Evolutionary conservation across 345 rosid species (phyloP).

Genomic region (Eucalyptus globulus): DNA sequence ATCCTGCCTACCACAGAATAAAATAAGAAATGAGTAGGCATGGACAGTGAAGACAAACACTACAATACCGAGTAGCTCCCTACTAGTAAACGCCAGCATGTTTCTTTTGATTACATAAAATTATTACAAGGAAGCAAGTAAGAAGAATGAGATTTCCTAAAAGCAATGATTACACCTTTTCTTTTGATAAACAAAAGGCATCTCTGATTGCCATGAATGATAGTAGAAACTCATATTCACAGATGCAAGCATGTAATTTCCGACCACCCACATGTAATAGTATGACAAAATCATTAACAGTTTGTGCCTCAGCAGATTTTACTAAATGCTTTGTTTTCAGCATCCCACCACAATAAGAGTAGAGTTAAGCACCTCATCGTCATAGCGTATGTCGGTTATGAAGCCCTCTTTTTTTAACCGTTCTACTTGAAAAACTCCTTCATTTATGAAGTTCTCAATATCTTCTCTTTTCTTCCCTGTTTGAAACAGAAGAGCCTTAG

Average conservation of each 20-base stretch:
- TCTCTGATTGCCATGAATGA: neutral
- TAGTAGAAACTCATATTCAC: neutral
- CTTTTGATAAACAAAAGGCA: neutral
- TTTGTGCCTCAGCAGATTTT: neutral
- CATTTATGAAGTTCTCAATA: constrained; percentile 70
- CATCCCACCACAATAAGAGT: neutral
- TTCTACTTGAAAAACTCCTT: constrained; percentile 80
- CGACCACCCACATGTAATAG: neutral
- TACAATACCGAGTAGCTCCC: neutral
- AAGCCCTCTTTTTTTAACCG: constrained; percentile 84
- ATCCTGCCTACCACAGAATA: neutral
- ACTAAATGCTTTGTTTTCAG: neutral
- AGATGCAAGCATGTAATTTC: neutral
- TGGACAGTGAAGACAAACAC: neutral
- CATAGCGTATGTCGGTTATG: constrained; percentile 66
- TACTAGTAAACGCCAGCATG: neutral
- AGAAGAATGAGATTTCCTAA: neutral
- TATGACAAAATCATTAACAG: neutral
- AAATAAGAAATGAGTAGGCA: neutral
- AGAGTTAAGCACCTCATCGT: constrained; percentile 66
- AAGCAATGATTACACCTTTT: neutral
- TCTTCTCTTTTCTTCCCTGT: constrained; percentile 81
- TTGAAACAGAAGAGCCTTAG: neutral
- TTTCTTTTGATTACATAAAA: neutral
- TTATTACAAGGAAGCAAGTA: neutral